Percentiles rank a stretch among this genome's conserved stretches.
Conservation (phyloP, 176 grass and related monocot species). For the Neostapfia colusana region DNA sequence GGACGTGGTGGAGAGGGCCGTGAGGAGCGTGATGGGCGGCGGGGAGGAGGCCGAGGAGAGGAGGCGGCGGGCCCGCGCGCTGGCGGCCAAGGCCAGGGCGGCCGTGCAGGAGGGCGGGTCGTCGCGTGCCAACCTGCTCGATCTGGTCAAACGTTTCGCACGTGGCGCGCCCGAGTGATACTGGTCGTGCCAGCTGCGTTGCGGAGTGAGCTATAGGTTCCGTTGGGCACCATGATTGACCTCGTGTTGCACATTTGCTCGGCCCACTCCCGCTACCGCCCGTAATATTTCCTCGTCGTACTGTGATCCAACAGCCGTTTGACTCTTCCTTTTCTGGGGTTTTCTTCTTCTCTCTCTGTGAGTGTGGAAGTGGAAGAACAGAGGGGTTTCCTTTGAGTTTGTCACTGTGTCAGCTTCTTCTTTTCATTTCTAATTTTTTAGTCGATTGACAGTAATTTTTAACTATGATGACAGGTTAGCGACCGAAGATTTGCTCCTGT, state of each 20-base stretch:
- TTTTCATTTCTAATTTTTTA: background rate
- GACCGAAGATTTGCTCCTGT: no score
- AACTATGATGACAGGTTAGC: background rate
- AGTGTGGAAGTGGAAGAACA: no score
- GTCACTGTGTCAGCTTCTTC: background rate
- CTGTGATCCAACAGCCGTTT: background rate
- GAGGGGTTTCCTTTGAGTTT: background rate
- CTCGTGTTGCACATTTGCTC: background rate
- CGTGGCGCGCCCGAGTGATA: background rate
- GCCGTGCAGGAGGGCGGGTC: constrained; percentile 35
- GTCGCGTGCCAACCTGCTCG: constrained; percentile 24
- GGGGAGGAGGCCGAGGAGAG: constrained; percentile 40
- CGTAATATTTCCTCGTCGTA: background rate
- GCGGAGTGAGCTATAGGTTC: background rate
- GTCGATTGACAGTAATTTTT: background rate
- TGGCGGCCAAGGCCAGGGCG: background rate
- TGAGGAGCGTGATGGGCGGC: constrained; percentile 38
- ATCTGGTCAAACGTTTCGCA: constrained; percentile 30
- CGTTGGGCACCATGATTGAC: background rate
- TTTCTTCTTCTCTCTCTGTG: background rate
- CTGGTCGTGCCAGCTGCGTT: background rate
- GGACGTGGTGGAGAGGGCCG: constrained; percentile 10
- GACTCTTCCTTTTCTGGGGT: background rate
- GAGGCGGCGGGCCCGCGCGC: constrained; percentile 12
- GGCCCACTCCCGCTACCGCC: background rate